phyloP scores from a whole-genome alignment of 495 filamentous ascomycete species.

The Chaetomidium leptoderma region DNA sequence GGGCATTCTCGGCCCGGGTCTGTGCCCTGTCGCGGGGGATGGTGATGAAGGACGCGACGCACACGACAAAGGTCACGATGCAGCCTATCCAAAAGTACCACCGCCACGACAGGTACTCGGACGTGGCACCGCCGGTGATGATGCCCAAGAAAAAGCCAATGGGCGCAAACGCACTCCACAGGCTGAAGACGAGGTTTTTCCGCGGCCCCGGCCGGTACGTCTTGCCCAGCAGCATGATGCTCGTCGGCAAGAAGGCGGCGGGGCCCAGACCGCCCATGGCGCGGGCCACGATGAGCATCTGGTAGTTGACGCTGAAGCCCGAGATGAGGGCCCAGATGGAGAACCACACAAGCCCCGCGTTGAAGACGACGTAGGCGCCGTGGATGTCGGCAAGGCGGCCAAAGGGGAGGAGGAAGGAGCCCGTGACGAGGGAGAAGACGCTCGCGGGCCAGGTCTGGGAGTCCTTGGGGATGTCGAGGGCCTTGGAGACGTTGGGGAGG shows the following conservation, averaged over 20 bases:
- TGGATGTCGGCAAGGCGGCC: conserved; percentile 73
- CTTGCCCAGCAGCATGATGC: conserved; percentile 74
- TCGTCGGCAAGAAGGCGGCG: conserved; percentile 71
- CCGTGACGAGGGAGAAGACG: conserved; percentile 70
- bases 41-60: conserved; percentile 54
- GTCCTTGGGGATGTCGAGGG: conserved; percentile 59
- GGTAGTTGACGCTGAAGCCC: conserved; percentile 64
- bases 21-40: conserved; percentile 62
- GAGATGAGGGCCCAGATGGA: conserved; percentile 65
- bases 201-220: conserved; percentile 78
- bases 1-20: conserved; percentile 36
- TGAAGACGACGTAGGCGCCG: conserved; percentile 70
- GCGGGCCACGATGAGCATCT: conserved; percentile 71
- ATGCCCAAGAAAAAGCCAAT: conserved; percentile 80
- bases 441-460: conserved; percentile 75
- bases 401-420: conserved; percentile 70
- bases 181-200: conserved; percentile 78
- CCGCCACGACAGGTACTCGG: conserved; percentile 60
- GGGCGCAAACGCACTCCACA: conserved; percentile 74
- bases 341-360: conserved; percentile 66
- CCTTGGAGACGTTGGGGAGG: conserved; percentile 59
- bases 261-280: conserved; percentile 77
- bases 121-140: conserved; percentile 69
- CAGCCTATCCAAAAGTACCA: conserved; percentile 82
- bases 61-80: conserved; percentile 41